A percentile compares a stretch with the other conserved stretches of the same genome.
These are phyloP conservation scores for Aspergillus brasiliensis DNA, from an alignment of 2,329 filamentous ascomycete species.

Conservation along the genomic window DNA sequence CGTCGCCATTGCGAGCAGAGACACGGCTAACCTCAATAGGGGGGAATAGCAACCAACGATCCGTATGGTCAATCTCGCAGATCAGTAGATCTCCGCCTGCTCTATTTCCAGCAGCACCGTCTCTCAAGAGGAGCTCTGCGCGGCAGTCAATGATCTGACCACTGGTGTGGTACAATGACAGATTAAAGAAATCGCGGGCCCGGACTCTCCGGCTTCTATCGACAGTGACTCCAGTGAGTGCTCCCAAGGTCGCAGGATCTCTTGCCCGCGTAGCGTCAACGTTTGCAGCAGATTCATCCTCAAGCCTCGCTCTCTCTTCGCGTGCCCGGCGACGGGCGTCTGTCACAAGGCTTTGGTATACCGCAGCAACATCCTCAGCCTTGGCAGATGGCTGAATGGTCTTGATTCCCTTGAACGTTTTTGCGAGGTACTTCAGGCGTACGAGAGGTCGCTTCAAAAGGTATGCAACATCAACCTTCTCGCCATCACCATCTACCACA, in stretches of 20 bases:
- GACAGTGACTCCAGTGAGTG: constrained; percentile 69
- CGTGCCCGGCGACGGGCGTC: constrained; percentile 74
- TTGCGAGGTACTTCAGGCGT: constrained; percentile 82
- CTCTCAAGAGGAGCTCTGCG: constrained; percentile 82
- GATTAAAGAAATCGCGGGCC: constrained; percentile 85
- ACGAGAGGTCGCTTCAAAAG: constrained; percentile 86
- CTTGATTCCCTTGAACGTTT: constrained; percentile 69
- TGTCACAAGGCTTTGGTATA: constrained; percentile 73
- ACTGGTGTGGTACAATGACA: constrained; percentile 83
- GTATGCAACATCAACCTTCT: constrained; percentile 91
- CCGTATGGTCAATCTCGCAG: constrained; percentile 78
- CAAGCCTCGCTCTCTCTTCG: constrained; percentile 71
- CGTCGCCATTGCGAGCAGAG: constrained; percentile 77
- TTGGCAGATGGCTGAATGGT: constrained; percentile 49
- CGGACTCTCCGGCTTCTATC: constrained; percentile 79
- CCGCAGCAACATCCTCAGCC: constrained; percentile 60
- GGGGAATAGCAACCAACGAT: constrained; percentile 87
- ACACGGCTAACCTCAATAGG: constrained; percentile 73
- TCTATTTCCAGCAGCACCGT: constrained; percentile 68
- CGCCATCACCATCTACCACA: constrained; percentile 71
- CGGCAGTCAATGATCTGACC: constrained; percentile 88
- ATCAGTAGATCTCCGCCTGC: constrained; percentile 84
- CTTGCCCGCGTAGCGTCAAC: constrained; percentile 81
- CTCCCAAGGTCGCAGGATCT: constrained; percentile 74
- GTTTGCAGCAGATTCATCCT: constrained; percentile 82